A percentile compares a stretch with the other conserved stretches of the same genome.
These are phyloP conservation scores for Candida nonsorbophila DNA, from an alignment of 805 yeast genomes.

Conservation along the genomic window DNA sequence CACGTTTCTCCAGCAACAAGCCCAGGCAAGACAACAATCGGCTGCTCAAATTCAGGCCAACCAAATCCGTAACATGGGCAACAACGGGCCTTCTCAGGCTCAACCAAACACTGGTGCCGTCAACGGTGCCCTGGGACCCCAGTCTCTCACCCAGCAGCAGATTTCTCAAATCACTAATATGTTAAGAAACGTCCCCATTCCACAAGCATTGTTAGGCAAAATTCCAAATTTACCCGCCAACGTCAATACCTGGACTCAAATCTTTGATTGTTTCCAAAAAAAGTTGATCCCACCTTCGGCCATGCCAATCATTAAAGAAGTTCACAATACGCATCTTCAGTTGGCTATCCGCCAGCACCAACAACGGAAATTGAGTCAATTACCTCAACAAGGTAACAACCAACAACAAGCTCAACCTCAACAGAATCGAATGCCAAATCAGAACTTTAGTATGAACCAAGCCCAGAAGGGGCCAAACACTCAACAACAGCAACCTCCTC, in stretches of 20 bases:
- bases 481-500: constrained; percentile 8
- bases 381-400: constrained; percentile 10
- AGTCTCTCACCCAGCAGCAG: constrained; percentile 13
- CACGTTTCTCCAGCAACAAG: constrained; percentile 37
- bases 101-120: constrained; percentile 3
- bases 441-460: too few species aligned
- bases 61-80: constrained; percentile 11
- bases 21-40: constrained; percentile 48
- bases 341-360: constrained; percentile 48
- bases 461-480: constrained; percentile 7
- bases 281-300: constrained; percentile 55
- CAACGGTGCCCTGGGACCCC: not conserved
- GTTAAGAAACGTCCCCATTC: constrained; percentile 67
- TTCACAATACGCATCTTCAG: constrained; percentile 64
- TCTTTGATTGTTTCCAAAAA: constrained; percentile 57
- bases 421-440: constrained; percentile 1
- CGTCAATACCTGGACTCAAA: constrained; percentile 76
- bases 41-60: constrained; percentile 37
- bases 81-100: constrained; percentile 9
- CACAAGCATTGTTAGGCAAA: constrained; percentile 56
- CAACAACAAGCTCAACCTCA: constrained; percentile 9
- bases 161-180: constrained; percentile 34
- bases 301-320: constrained; percentile 56
- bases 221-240: constrained; percentile 77
- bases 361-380: constrained; percentile 29